Evolutionary conservation across 2,329 filamentous ascomycete genomes (phyloP).

Genomic region (Aspergillus floridensis): DNA sequence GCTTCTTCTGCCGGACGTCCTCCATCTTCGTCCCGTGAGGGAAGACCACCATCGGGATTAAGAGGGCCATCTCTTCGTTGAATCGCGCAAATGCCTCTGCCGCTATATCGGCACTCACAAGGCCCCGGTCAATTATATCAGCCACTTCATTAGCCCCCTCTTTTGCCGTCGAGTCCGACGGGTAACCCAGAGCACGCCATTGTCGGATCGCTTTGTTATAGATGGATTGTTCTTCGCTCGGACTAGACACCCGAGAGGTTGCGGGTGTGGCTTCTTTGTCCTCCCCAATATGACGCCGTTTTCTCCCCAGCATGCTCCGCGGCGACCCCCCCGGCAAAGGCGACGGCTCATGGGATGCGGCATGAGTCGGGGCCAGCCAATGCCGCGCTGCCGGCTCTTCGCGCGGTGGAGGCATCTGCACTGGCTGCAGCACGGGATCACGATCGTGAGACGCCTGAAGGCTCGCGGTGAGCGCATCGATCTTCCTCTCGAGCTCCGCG

Average conservation of each 20-base stretch:
- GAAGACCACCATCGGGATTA: slow-evolving; percentile 60
- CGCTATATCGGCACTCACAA: slow-evolving; percentile 54
- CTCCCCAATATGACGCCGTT: slow-evolving; percentile 33
- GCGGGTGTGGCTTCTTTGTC: slow-evolving; percentile 19
- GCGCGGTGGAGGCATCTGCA: slow-evolving; percentile 30
- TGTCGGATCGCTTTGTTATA: slow-evolving; percentile 16
- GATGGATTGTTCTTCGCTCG: slow-evolving; percentile 20
- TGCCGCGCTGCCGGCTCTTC: slow-evolving; percentile 38
- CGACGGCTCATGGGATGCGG: slow-evolving; percentile 2
- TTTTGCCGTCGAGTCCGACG: slow-evolving; percentile 15
- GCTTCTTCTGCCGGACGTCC: slow-evolving; percentile 57
- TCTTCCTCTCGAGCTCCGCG: slow-evolving; percentile 87
- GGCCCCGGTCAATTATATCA: slow-evolving; percentile 49
- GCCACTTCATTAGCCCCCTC: slow-evolving; percentile 32
- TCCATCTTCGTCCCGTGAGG: slow-evolving; percentile 53
- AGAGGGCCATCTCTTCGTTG: slow-evolving; percentile 52
- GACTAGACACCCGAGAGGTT: slow-evolving; percentile 13
- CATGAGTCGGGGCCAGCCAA: slow-evolving; percentile 25
- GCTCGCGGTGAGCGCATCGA: slow-evolving; percentile 80
- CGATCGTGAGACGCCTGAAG: slow-evolving; percentile 57
- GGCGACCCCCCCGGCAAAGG: slow-evolving; percentile 4
- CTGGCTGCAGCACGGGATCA: slow-evolving; percentile 20
- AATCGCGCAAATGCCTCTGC: slow-evolving; percentile 59
- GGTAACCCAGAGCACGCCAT: slow-evolving; percentile 24
- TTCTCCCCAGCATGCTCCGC: slow-evolving; percentile 23